A percentile compares a stretch with the other conserved stretches of the same genome.
These are phyloP conservation scores for Rickenella mellea DNA, from an alignment of 768 basidiomycete species.

Conservation along the genomic window DNA sequence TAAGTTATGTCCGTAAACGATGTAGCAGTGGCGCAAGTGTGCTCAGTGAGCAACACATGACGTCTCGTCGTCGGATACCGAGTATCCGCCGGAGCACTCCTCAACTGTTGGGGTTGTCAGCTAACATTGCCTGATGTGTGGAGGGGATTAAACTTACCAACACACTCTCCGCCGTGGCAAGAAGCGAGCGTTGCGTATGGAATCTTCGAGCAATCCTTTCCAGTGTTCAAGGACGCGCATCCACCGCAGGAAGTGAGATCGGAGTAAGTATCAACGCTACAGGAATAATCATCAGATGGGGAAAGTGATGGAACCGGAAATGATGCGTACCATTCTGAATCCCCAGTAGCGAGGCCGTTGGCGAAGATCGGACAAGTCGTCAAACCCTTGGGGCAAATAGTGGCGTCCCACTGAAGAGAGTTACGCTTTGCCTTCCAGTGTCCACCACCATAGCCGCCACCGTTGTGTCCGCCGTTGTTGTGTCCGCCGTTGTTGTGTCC, in stretches of 20 bases:
- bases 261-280: constrained; percentile 21
- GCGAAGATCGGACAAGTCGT: constrained; percentile 9
- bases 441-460: not conserved
- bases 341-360: constrained; percentile 3
- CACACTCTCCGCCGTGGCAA: not conserved
- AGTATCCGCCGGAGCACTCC: constrained; percentile 36
- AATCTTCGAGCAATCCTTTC: constrained; percentile 30
- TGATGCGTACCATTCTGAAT: constrained; percentile 11
- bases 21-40: too few species aligned
- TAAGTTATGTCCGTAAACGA: too few species aligned
- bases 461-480: not conserved
- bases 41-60: not conserved
- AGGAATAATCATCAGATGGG: not conserved
- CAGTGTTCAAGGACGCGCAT: constrained; percentile 24
- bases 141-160: not conserved
- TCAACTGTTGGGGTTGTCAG: not conserved
- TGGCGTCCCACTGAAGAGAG: not conserved
- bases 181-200: constrained; percentile 12
- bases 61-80: constrained; percentile 19
- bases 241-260: constrained; percentile 32
- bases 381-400: constrained; percentile 8
- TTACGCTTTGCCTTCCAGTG: constrained; percentile 1
- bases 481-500: too few species aligned
- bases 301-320: not conserved
- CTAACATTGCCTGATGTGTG: not conserved